Base-by-base conservation (phyloP, 2,329 filamentous ascomycete species). In the Pseudogymnoascus destructans region DNA sequence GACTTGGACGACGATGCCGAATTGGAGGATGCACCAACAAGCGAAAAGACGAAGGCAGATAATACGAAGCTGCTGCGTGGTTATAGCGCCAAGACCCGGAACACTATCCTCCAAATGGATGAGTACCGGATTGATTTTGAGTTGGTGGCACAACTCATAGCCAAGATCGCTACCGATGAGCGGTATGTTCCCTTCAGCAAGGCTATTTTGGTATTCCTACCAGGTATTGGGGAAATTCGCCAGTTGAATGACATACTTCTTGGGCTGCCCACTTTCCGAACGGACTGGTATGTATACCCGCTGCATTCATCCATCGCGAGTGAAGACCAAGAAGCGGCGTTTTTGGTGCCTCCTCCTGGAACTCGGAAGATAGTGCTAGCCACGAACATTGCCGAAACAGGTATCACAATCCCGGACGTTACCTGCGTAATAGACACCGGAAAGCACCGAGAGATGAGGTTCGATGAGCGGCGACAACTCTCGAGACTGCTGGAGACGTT, bases 351-450 rank as follows among this genome's bases (percentile, higher is more conserved):
- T 5, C 89, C 91, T 0, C 78, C 77, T 2, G 92, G 92, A 0
- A 77, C 84, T 59, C 81, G 91, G 62, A 98, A 98, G 73, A 93
- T 98, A 63, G 92, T 98, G 1, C 79, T 98, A 58, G 91, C 93
- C 1, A 98, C 93, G 11, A 98, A 98, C 68, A 98, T 98, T 70
- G 93, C 93, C 3, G 93, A 98, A 71, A 98, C 93, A 0, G 93
- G 93, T 74, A 95, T 98, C 68, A 98, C 93, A 0, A 98, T 98
- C 63, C 93, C 93, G 1, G 93, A 98, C 69, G 89, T 98, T 27
- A 97, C 93, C 0, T 95, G 91, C 65, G 93, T 98, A 49, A 87
- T 98, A 60, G 93, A 98, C 70, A 91, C 90, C 0, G 93, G 93
- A 59, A 97, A 95, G 71, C 92, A 97, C 71, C 90, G 95, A 64